Evolutionary conservation across 2,329 filamentous ascomycete genomes (phyloP).

Genomic region (Arthrobotrys pseudoclavata): DNA sequence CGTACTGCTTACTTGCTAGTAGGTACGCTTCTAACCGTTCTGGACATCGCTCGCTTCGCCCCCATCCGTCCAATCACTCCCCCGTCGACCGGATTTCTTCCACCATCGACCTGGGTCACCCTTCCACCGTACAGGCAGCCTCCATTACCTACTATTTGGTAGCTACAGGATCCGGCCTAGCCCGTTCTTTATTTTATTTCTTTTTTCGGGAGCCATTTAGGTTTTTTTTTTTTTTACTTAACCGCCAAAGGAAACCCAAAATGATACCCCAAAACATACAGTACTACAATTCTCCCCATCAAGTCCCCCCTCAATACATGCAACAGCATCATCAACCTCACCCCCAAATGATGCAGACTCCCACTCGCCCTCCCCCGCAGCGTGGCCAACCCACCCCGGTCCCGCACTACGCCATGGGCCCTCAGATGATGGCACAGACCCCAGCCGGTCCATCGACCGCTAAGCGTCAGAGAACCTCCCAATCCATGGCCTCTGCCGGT

Average conservation of each 20-base stretch:
- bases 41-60: conserved; percentile 46
- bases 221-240: conserved; percentile 7
- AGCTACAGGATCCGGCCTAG: conserved; percentile 6
- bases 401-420: conserved; percentile 46
- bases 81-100: conserved; percentile 31
- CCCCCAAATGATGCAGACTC: conserved; percentile 53
- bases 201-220: not conserved
- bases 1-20: not conserved
- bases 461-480: conserved; percentile 52
- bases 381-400: conserved; percentile 45
- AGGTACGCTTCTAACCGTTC: conserved; percentile 19
- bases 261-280: conserved; percentile 51
- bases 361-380: conserved; percentile 37
- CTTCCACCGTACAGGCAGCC: conserved; percentile 32
- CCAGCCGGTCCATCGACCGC: conserved; percentile 39
- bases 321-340: conserved; percentile 47
- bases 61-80: conserved; percentile 49
- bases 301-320: conserved; percentile 51
- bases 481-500: conserved; percentile 38
- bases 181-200: conserved; percentile 4
- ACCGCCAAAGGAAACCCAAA: conserved; percentile 26
- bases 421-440: conserved; percentile 48
- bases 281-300: conserved; percentile 42
- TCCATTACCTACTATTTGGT: no score
- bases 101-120: conserved; percentile 52